phyloP scores from a whole-genome alignment of 2,329 filamentous ascomycete genomes.

The Xylariaceae sp. region DNA sequence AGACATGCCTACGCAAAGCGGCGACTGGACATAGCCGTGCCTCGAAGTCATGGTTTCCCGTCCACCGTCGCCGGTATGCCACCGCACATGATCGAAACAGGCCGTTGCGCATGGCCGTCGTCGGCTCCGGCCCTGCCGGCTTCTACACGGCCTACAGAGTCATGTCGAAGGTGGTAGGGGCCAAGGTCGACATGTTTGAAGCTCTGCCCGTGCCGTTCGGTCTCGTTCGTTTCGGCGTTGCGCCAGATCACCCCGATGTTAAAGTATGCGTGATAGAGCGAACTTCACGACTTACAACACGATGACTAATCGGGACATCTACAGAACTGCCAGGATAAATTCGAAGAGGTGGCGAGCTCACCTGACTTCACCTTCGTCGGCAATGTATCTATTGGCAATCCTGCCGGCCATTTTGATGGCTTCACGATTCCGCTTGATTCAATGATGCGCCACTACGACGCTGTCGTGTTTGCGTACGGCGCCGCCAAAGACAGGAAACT shows the following conservation, averaged over 20 bases:
- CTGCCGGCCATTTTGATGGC: slow-evolving; percentile 35
- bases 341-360: slow-evolving; percentile 79
- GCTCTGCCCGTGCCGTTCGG: slow-evolving; percentile 88
- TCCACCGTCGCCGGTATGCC: slow-evolving; percentile 21
- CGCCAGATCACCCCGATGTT: slow-evolving; percentile 97
- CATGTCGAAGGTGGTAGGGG: slow-evolving; percentile 68
- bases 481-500: slow-evolving; percentile 79
- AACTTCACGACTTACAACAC: neutral
- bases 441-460: slow-evolving; percentile 82
- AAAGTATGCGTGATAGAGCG: slow-evolving; percentile 58
- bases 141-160: slow-evolving; percentile 91
- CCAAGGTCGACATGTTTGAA: slow-evolving; percentile 92
- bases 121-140: slow-evolving; percentile 91
- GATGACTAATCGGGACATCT: slow-evolving; percentile 1
- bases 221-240: slow-evolving; percentile 88
- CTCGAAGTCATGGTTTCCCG: slow-evolving; percentile 7
- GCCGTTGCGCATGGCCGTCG: slow-evolving; percentile 75
- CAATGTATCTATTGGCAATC: slow-evolving; percentile 73
- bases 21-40: slow-evolving; percentile 1
- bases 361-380: slow-evolving; percentile 86
- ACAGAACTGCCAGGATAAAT: slow-evolving; percentile 92
- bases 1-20: slow-evolving; percentile 21
- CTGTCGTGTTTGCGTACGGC: slow-evolving; percentile 88
- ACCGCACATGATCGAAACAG: slow-evolving; percentile 32
- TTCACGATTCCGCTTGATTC: slow-evolving; percentile 60